Evolutionary conservation across 495 filamentous ascomycete species (phyloP), one percentile per base, ranked within the genome.

Genomic region (Barbatosphaeria neglecta): DNA sequence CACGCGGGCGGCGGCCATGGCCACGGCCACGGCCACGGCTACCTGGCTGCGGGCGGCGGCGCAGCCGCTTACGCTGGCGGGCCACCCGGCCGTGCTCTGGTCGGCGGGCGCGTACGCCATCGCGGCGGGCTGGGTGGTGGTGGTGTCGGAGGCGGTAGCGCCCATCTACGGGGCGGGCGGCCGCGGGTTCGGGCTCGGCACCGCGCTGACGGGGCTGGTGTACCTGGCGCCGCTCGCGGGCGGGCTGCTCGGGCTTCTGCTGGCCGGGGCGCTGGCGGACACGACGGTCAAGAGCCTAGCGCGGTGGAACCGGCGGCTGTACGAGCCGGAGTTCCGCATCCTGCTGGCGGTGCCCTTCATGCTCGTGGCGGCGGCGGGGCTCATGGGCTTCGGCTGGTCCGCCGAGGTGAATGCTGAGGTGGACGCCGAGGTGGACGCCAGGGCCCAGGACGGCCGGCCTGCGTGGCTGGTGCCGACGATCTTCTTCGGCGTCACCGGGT

Each of bases 351-450:
- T 84, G 22, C 90, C 90, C 2, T 77, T 96, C 16, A 76, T 82
- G 0, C 49, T 96, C 40, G 76, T 80, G 13, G 96, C 90, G 0
- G 78, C 80, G 6, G 81, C 90, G 24, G 92, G 90, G 3, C 71
- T 96, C 33, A 92, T 95, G 77, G 90, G 87, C 9, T 96, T 90
- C 57, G 90, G 90, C 4, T 96, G 90, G 90, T 87, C 81, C 23
- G 87, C 86, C 0, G n/a, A n/a, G n/a, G n/a, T n/a, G n/a, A n/a
- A n/a, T n/a, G n/a, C n/a, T n/a, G n/a, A n/a, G n/a, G n/a, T n/a
- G n/a, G n/a, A n/a, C n/a, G 61, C 83, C 43, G 69, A 77, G 22
- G 68, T 72, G n/a, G 76, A 94, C 60, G 65, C 73, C 16, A n/a
- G n/a, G n/a, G n/a, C n/a, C n/a, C n/a, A n/a, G n/a, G n/a, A n/a